Evolutionary conservation across 176 grass and related monocot genomes (phyloP).

Genomic region (Oryza officinalis): DNA sequence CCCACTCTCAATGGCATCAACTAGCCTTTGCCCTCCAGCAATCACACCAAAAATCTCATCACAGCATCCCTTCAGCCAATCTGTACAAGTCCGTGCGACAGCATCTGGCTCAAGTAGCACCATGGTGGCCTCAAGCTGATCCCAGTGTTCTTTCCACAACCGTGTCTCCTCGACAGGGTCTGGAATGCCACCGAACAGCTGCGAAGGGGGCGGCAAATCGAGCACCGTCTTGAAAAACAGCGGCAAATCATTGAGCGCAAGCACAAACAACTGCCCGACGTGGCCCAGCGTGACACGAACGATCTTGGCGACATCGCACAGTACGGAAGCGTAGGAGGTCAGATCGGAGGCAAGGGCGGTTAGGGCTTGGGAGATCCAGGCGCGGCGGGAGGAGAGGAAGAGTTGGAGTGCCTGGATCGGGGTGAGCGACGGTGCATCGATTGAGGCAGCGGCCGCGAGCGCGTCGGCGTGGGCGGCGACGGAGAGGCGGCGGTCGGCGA

Average conservation of each 20-base stretch:
- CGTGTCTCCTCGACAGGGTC: constrained; percentile 82
- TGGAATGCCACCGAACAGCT: constrained; percentile 87
- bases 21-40: constrained; percentile 52
- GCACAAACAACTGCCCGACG: constrained; percentile 77
- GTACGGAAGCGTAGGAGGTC: constrained; percentile 56
- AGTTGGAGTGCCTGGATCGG: constrained; percentile 66
- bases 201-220: constrained; percentile 72
- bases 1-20: constrained; percentile 69
- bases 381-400: constrained; percentile 72
- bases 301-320: constrained; percentile 73
- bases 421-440: constrained; percentile 57
- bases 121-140: constrained; percentile 85
- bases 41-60: constrained; percentile 69
- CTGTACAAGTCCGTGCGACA: constrained; percentile 60
- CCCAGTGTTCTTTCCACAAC: constrained; percentile 84
- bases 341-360: constrained; percentile 48
- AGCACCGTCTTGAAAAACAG: constrained; percentile 91
- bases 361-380: constrained; percentile 86
- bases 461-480: constrained; percentile 81
- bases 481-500: constrained; percentile 65
- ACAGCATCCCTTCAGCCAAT: constrained; percentile 80
- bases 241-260: constrained; percentile 77
- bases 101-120: constrained; percentile 66
- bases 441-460: constrained; percentile 64
- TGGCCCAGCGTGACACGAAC: constrained; percentile 76